Percentiles rank a stretch among this genome's conserved stretches.
Evolutionary conservation across 441 rosid species (phyloP).

Genomic region (Croton setiger): DNA sequence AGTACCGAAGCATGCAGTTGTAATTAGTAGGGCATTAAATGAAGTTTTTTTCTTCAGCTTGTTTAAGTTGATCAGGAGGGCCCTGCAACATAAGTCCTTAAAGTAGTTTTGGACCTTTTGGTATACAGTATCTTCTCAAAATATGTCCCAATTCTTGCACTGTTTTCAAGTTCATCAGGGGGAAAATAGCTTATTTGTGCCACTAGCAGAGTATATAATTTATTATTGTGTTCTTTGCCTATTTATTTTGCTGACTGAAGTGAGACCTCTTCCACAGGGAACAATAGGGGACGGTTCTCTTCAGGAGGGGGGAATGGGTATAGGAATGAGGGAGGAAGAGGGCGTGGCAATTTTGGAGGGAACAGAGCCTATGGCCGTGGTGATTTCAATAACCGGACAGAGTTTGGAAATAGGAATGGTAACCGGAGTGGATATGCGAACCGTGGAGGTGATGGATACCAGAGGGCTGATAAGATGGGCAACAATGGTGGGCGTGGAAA

Average conservation of each 20-base stretch:
- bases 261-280: slow-evolving; percentile 39
- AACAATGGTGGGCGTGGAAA: slow-evolving; percentile 43
- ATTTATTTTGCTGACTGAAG: neutral
- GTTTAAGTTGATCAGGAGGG: no score
- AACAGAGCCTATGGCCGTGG: slow-evolving; percentile 60
- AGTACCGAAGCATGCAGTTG: no score
- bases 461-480: slow-evolving; percentile 44
- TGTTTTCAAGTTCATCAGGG: no score
- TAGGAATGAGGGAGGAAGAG: slow-evolving; percentile 69
- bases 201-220: no score
- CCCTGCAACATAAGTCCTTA: no score
- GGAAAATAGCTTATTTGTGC: no score
- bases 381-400: slow-evolving; percentile 43
- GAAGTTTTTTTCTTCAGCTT: no score
- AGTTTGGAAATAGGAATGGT: slow-evolving; percentile 59
- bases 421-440: slow-evolving; percentile 60
- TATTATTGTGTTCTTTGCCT: neutral
- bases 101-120: no score
- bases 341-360: slow-evolving; percentile 72
- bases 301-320: slow-evolving; percentile 54
- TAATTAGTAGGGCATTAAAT: no score
- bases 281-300: slow-evolving; percentile 56
- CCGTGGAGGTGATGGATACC: slow-evolving; percentile 64
- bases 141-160: no score
- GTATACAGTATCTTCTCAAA: no score